phyloP scores from a whole-genome alignment of 257 asterid species.

The Nicotiana tabacum region DNA sequence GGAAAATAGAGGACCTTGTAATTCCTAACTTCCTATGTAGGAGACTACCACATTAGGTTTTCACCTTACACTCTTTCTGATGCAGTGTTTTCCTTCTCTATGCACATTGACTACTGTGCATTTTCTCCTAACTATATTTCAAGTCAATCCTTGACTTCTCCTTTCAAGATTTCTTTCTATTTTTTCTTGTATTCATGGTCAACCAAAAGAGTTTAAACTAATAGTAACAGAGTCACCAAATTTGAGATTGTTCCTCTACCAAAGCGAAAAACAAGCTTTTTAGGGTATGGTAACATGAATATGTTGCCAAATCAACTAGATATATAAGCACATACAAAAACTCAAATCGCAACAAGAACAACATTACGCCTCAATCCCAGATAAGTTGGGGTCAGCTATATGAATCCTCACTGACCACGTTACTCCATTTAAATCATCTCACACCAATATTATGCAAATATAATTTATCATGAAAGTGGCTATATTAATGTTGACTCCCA shows the following conservation, averaged over 20 bases:
- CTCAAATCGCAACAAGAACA: neutral
- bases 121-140: neutral
- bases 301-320: neutral
- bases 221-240: neutral
- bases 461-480: no score
- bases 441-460: no score
- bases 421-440: no score
- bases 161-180: neutral
- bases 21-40: neutral
- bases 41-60: neutral
- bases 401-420: no score
- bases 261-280: neutral
- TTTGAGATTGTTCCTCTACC: neutral
- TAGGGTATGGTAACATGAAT: neutral
- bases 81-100: neutral
- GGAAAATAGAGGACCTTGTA: no score
- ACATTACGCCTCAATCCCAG: no score
- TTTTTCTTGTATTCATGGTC: neutral
- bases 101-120: neutral
- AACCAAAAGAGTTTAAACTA: neutral
- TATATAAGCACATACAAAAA: neutral
- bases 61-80: neutral
- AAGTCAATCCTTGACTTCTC: neutral
- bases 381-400: no score
- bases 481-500: no score